phyloP scores from a whole-genome alignment of 208 protist species.

The Jaenimonas drosophilae region DNA sequence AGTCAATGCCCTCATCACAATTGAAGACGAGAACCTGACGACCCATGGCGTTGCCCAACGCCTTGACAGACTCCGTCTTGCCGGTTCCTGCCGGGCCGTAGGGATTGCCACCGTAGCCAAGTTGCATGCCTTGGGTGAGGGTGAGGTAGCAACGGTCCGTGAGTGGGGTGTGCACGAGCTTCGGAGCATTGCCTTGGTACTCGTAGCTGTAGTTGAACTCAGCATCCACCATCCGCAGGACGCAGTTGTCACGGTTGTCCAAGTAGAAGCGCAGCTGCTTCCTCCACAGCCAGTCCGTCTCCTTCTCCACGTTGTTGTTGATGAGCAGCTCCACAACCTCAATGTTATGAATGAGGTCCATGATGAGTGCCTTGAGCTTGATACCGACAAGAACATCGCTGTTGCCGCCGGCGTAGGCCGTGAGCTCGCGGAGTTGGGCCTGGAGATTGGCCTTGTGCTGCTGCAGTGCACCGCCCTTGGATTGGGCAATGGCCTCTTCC shows the following conservation, averaged over 20 bases:
- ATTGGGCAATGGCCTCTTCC: conserved; percentile 82
- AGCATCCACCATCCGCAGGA: conserved; percentile 92
- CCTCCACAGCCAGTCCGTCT: conserved; percentile 93
- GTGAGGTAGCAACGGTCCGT: conserved; percentile 98
- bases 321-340: conserved; percentile 92
- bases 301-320: conserved; percentile 56
- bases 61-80: conserved; percentile 99
- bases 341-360: conserved; percentile 98
- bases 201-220: conserved; percentile 97
- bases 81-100: conserved; percentile 98
- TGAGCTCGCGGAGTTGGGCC: conserved; percentile 70
- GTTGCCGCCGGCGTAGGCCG: conserved; percentile 70
- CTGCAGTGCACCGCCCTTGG: conserved; percentile 57
- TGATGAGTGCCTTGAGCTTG: conserved; percentile 95
- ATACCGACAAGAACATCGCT: conserved; percentile 82
- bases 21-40: conserved; percentile 99
- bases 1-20: conserved; percentile 99
- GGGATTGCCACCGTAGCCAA: conserved; percentile 98
- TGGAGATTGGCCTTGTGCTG: conserved; percentile 72
- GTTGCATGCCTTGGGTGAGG: conserved; percentile 96
- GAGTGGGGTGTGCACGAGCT: conserved; percentile 97
- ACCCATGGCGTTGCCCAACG: conserved; percentile 95
- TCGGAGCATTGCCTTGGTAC: conserved; percentile 97
- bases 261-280: conserved; percentile 97
- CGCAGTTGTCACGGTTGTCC: conserved; percentile 44